Conservation (phyloP, 2,329 filamentous ascomycete species). For the Tolypocladium endophyticum region DNA sequence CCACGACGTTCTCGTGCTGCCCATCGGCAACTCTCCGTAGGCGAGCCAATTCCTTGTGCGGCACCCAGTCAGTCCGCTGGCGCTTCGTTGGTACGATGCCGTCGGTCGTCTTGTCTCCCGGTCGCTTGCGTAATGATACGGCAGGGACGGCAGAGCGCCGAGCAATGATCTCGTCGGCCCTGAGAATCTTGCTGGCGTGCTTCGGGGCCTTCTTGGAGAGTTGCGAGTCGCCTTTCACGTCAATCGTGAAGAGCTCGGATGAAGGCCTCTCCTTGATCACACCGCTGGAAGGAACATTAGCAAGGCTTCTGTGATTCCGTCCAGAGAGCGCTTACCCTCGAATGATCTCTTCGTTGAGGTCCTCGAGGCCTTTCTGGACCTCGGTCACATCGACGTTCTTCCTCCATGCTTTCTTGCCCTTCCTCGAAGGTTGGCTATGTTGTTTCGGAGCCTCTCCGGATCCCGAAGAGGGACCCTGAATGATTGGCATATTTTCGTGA, state of each 20-base stretch:
- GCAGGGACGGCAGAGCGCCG: conserved; percentile 73
- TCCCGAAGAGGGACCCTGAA: conserved; percentile 33
- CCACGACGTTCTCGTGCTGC: conserved; percentile 43
- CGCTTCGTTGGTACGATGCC: conserved; percentile 67
- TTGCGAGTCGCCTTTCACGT: conserved; percentile 59
- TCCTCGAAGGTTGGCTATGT: conserved; percentile 80
- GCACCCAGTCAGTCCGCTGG: conserved; percentile 67
- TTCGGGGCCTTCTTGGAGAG: conserved; percentile 54
- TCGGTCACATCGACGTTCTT: conserved; percentile 95
- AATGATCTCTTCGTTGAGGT: conserved; percentile 82
- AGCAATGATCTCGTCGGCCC: conserved; percentile 84
- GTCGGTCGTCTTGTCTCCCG: conserved; percentile 58
- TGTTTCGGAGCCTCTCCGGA: conserved; percentile 60
- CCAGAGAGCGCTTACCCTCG: conserved; percentile 52
- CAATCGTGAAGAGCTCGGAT: conserved; percentile 75
- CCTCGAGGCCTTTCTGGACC: conserved; percentile 70
- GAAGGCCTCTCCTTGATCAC: conserved; percentile 75
- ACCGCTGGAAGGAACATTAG: conserved; percentile 46
- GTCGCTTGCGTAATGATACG: conserved; percentile 68
- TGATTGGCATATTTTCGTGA: conserved; percentile 37
- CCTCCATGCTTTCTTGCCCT: conserved; percentile 97
- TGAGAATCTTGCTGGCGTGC: conserved; percentile 67
- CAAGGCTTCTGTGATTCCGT: neutral
- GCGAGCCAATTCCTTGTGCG: conserved; percentile 71
- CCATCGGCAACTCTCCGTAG: conserved; percentile 73